Evolutionary conservation across 257 asterid species (phyloP).

Genomic region (Solanum pinnatisectum): DNA sequence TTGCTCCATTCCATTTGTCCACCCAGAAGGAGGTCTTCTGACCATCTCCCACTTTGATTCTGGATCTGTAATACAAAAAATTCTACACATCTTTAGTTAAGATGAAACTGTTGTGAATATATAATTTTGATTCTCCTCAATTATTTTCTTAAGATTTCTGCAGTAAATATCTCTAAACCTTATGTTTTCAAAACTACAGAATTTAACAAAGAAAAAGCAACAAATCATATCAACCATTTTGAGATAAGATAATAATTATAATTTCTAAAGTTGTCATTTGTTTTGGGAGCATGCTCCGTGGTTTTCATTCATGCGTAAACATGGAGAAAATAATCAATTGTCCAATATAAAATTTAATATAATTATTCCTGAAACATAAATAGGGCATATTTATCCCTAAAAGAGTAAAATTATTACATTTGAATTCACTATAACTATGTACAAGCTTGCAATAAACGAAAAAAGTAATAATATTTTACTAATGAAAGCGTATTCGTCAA

Average conservation of each 20-base stretch:
- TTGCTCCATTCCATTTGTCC: no score
- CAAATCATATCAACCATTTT: not conserved
- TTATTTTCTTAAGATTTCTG: not conserved
- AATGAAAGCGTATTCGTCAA: not conserved
- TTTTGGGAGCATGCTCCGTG: not conserved
- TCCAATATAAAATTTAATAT: not conserved
- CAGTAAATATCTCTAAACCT: not conserved
- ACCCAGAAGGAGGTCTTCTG: no score
- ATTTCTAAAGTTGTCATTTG: not conserved
- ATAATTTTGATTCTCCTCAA: not conserved
- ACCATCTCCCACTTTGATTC: no score
- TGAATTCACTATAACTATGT: not conserved
- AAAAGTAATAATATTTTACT: not conserved
- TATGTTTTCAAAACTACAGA: not conserved
- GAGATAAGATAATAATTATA: not conserved
- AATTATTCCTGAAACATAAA: not conserved
- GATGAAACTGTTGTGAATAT: not conserved
- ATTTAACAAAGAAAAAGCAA: not conserved
- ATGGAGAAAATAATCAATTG: not conserved
- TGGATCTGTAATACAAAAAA: no score
- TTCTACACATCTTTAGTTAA: not conserved
- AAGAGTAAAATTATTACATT: not conserved
- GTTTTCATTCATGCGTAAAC: not conserved
- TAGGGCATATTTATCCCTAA: not conserved
- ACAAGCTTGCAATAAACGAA: not conserved